Evolutionary conservation across 1,284 basidiomycete species (phyloP).

Genomic region (Puccinia coronata): DNA sequence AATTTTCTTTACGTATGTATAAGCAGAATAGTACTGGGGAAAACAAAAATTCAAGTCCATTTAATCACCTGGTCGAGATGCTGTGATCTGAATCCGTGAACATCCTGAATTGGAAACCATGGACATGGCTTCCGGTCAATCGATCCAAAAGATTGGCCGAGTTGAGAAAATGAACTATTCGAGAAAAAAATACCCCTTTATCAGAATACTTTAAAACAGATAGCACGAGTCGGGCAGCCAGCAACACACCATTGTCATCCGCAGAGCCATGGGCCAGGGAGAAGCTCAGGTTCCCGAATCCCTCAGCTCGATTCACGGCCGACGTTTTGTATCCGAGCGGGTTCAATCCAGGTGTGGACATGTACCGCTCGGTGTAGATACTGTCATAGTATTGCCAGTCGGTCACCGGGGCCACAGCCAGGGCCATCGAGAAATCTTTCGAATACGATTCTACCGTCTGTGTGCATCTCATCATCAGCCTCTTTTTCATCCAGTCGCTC

Average conservation of each 20-base stretch:
- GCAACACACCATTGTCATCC: slow-evolving; percentile 74
- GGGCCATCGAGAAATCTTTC: slow-evolving; percentile 81
- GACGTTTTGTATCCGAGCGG: slow-evolving; percentile 77
- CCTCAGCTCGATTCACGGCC: slow-evolving; percentile 79
- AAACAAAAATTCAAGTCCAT: neutral
- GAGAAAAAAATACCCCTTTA: neutral
- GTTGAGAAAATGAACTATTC: slow-evolving; percentile 79
- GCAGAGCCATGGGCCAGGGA: slow-evolving; percentile 87
- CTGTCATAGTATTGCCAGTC: slow-evolving; percentile 69
- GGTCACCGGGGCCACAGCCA: slow-evolving; percentile 71
- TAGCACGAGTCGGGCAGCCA: too few species aligned
- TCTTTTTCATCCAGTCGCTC: too few species aligned
- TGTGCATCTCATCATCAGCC: slow-evolving; percentile 49
- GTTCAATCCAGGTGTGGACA: slow-evolving; percentile 79
- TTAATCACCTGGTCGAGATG: slow-evolving; percentile 54
- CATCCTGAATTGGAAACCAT: slow-evolving; percentile 85
- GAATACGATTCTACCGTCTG: slow-evolving; percentile 65
- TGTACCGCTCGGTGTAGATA: slow-evolving; percentile 94
- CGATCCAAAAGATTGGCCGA: slow-evolving; percentile 87
- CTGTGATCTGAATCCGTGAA: slow-evolving; percentile 79
- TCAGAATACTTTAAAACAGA: neutral
- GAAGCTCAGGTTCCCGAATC: slow-evolving; percentile 76
- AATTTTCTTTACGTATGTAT: neutral
- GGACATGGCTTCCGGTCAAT: slow-evolving; percentile 74
- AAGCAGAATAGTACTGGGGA: neutral